phyloP scores from a whole-genome alignment of 352 stramenopile genomes.

The Globisporangium mamillatum region DNA sequence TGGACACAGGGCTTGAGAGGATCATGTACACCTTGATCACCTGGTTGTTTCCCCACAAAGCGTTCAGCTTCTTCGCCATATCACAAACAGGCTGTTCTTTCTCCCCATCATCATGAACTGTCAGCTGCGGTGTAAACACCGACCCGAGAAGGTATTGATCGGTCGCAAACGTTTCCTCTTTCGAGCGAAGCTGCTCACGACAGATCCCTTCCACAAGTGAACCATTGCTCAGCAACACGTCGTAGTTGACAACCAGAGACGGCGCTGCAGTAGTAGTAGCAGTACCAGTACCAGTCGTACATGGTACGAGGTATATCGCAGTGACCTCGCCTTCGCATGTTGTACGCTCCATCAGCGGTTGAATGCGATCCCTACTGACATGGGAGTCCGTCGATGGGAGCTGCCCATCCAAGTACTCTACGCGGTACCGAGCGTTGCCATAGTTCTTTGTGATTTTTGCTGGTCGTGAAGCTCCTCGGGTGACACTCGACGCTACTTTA shows the following conservation, averaged over 20 bases:
- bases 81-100: not conserved
- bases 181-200: constrained; percentile 31
- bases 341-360: constrained; percentile 20
- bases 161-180: constrained; percentile 37
- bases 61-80: constrained; percentile 23
- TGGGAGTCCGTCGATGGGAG: constrained; percentile 20
- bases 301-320: constrained; percentile 19
- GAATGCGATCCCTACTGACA: constrained; percentile 37
- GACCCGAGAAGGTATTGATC: constrained; percentile 42
- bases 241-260: constrained; percentile 18
- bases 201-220: constrained; percentile 30
- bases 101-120: constrained; percentile 19
- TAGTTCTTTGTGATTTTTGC: constrained; percentile 36
- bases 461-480: constrained; percentile 14
- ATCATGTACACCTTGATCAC: constrained; percentile 53
- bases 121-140: constrained; percentile 27
- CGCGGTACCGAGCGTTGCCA: constrained; percentile 48
- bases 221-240: constrained; percentile 38
- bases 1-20: constrained; percentile 26
- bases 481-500: not conserved
- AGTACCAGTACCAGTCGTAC: not conserved
- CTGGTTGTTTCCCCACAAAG: constrained; percentile 45
- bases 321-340: constrained; percentile 36
- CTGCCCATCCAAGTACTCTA: constrained; percentile 43
- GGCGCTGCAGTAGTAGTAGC: not conserved